These are phyloP conservation scores for Penicillium ucsense DNA, from an alignment of 495 filamentous ascomycete species.

Conservation along the genomic window DNA sequence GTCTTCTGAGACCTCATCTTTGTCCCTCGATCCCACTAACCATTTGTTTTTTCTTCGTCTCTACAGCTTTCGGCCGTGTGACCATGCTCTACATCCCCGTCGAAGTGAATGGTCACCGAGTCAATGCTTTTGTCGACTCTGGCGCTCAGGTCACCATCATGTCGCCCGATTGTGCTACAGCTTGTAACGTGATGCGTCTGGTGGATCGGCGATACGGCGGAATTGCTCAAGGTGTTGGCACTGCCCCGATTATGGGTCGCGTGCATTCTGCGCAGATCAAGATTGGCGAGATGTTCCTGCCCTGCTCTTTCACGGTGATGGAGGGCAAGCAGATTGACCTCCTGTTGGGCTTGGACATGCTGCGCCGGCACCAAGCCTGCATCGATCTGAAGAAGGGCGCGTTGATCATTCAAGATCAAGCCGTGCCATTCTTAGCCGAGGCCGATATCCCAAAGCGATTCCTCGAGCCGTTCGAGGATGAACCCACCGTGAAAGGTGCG, in stretches of 20 bases:
- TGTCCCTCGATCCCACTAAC: background rate
- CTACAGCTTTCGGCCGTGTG: conserved; percentile 77
- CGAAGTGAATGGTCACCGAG: conserved; percentile 81
- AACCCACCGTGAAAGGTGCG: conserved; percentile 79
- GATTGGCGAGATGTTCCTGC: conserved; percentile 78
- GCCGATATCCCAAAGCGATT: conserved; percentile 79
- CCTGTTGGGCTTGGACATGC: conserved; percentile 89
- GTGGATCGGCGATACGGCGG: conserved; percentile 86
- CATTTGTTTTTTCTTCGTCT: background rate
- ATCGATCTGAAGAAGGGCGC: conserved; percentile 76
- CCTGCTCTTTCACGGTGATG: conserved; percentile 99
- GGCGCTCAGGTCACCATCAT: conserved; percentile 98
- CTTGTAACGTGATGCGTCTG: conserved; percentile 95
- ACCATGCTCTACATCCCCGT: conserved; percentile 95
- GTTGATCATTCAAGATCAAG: conserved; percentile 76
- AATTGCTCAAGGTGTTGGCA: conserved; percentile 86
- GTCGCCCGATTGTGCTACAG: conserved; percentile 83
- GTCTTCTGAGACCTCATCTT: background rate
- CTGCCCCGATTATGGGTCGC: conserved; percentile 85
- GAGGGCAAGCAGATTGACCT: conserved; percentile 97
- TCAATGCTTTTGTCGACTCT: conserved; percentile 97
- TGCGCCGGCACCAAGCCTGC: conserved; percentile 85
- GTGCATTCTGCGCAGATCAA: conserved; percentile 91
- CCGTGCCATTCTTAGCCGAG: conserved; percentile 84
- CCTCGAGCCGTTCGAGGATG: conserved; percentile 58